phyloP scores from a whole-genome alignment of 257 asterid genomes.

The Salvia hispanica region DNA sequence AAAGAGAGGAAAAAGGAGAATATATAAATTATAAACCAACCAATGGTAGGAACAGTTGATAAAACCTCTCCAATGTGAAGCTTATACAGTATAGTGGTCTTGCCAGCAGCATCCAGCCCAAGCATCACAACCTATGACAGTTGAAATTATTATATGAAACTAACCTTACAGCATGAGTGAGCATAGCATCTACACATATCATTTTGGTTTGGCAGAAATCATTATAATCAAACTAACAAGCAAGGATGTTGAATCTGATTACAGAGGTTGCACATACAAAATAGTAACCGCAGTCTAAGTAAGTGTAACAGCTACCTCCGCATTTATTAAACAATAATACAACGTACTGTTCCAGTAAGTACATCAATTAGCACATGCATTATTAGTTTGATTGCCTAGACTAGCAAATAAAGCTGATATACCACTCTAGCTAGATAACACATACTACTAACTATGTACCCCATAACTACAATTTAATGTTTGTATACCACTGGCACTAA shows the following conservation, averaged over 20 bases:
- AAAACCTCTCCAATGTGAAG: conserved; percentile 98
- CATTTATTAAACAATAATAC: conserved; percentile 1
- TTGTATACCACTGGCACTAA: neutral
- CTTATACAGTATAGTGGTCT: conserved; percentile 95
- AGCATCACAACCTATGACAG: conserved; percentile 91
- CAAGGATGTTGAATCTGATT: neutral
- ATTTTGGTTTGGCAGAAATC: neutral
- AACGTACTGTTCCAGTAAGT: neutral
- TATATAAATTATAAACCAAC: conserved; percentile 44
- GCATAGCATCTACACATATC: conserved; percentile 18
- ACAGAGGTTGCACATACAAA: conserved; percentile 10
- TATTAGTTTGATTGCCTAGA: conserved; percentile 10
- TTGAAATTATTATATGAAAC: conserved; percentile 2
- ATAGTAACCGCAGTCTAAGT: conserved; percentile 14
- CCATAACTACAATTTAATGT: neutral
- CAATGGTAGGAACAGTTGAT: conserved; percentile 98
- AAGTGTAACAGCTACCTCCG: neutral
- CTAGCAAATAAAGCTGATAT: conserved; percentile 9
- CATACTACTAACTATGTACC: neutral
- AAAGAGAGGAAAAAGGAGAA: neutral
- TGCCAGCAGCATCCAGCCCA: conserved; percentile 99
- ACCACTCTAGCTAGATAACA: neutral
- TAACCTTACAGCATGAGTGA: neutral
- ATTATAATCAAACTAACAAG: conserved; percentile 1
- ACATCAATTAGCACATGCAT: neutral